Evolutionary conservation across 495 filamentous ascomycete genomes (phyloP).

Genomic region (Penicillium malachiteum): DNA sequence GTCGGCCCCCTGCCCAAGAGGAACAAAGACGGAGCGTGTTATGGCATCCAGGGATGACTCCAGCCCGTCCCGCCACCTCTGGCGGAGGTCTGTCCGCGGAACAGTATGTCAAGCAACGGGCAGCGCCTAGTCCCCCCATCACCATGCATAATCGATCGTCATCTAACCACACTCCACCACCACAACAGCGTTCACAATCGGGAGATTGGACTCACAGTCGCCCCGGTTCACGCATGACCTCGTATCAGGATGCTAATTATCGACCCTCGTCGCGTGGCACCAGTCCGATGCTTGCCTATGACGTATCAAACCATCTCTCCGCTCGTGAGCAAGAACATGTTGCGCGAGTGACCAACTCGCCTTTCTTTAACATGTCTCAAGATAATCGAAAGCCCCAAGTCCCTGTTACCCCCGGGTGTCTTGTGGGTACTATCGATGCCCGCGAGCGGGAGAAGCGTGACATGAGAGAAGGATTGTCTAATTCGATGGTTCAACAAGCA

Average conservation of each 20-base stretch:
- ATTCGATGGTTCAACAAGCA: constrained; percentile 75
- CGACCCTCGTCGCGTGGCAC: constrained; percentile 54
- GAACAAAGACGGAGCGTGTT: constrained; percentile 61
- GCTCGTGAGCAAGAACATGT: constrained; percentile 95
- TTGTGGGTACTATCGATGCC: constrained; percentile 74
- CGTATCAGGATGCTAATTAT: constrained; percentile 38
- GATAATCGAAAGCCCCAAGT: constrained; percentile 45
- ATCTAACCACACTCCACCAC: constrained; percentile 48
- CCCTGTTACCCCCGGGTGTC: constrained; percentile 53
- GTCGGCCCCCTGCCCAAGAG: constrained; percentile 42
- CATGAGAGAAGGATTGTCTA: constrained; percentile 68
- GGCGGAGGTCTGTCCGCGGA: constrained; percentile 58
- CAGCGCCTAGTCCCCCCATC: constrained; percentile 52
- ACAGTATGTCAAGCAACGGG: constrained; percentile 80
- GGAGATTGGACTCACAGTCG: constrained; percentile 58
- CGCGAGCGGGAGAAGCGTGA: constrained; percentile 72
- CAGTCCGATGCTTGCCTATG: constrained; percentile 44
- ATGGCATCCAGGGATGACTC: constrained; percentile 75
- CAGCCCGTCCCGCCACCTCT: constrained; percentile 44
- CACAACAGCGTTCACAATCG: constrained; percentile 43
- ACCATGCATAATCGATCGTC: constrained; percentile 60
- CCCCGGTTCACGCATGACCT: constrained; percentile 30
- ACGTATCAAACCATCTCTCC: constrained; percentile 68
- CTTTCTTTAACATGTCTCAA: constrained; percentile 69
- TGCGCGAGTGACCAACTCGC: constrained; percentile 79